Evolutionary conservation across 164 flowering plant genomes (phyloP), one percentile per base, ranked within the genome.

Genomic region (Liquidambar formosana): DNA sequence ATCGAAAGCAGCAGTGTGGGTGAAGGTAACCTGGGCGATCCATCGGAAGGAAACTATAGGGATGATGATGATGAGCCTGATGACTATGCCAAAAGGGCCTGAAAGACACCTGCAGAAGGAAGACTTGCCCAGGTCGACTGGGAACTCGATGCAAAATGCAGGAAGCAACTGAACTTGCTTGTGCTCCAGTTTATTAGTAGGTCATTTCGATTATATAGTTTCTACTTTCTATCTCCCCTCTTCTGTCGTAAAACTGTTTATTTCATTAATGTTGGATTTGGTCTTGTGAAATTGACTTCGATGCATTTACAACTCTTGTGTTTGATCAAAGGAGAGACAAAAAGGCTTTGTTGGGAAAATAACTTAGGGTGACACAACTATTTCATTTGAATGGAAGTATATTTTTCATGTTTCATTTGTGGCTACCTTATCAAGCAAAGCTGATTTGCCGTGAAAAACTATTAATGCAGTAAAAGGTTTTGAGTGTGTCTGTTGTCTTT

Each of bases 81-180:
- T 28, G 82, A 82, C 66, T 80, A 72, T 51, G 86, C 86, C 59
- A 82, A 83, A 62, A 80, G 82, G 67, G 79, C 79, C 43, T 84
- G 73, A 81, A 41, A 26, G 41, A 13, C 23, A 38, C 47, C 52
- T 63, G 41, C 9, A 8, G 41, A 33, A 33, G 41, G 41, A 33
- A 33, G 41, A 33, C 6, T 33, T 33, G 41, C 6, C 41, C 41
- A 33, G 41, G 6, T 33, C 41, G 9, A 4, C 5, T 19, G 10
- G 38, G 14, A 21, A 12, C 25, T 6, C 2, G 12, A 15, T 13
- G 46, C 51, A 15, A 49, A n/a, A 18, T 1, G 1, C n/a, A 49
- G n/a, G 53, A 49, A 49, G 16, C 19, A 49, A 15, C n/a, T n/a
- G n/a, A n/a, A n/a, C n/a, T n/a, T n/a, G 64, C 14, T 3, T 15